Evolutionary conservation across 306 rosid species (phyloP).

Genomic region (Adenanthera pavonina): DNA sequence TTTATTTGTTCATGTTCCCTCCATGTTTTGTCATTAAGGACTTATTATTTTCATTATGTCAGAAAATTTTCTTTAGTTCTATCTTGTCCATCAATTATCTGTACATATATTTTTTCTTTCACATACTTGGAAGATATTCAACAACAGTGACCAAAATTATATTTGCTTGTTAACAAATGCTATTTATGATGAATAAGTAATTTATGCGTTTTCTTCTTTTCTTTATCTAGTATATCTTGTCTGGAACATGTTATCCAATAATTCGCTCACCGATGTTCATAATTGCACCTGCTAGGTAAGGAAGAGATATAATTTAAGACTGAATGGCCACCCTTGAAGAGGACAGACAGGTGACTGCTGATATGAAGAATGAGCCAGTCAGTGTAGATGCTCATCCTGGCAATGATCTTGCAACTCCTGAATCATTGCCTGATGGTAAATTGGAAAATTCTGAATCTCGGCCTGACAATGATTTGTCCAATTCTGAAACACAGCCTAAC

Average conservation of each 20-base stretch:
- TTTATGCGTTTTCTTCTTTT: constrained; percentile 14
- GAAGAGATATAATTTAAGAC: constrained; percentile 48
- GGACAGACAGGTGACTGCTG: constrained; percentile 45
- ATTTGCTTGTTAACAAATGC: not conserved
- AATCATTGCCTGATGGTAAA: constrained; percentile 24
- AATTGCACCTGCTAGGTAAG: constrained; percentile 28
- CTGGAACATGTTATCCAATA: not conserved
- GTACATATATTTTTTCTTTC: not conserved
- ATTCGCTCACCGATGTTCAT: not conserved
- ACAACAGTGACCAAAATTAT: not conserved
- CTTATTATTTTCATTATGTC: constrained; percentile 10
- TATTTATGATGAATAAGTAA: constrained; percentile 17
- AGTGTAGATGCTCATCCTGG: constrained; percentile 34
- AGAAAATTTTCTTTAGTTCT: not conserved
- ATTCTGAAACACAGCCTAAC: constrained; percentile 15
- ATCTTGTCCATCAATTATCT: not conserved
- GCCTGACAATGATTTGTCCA: constrained; percentile 36
- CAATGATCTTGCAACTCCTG: constrained; percentile 38
- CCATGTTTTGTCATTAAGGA: not conserved
- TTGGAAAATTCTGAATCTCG: constrained; percentile 24
- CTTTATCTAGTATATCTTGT: not conserved
- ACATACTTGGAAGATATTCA: not conserved
- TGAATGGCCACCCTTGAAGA: constrained; percentile 58
- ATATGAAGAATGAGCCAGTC: constrained; percentile 33
- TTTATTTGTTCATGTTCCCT: not conserved